A percentile compares a stretch with the other conserved stretches of the same genome.
phyloP scores from a whole-genome alignment of 2,329 filamentous ascomycete species.

The Zasmidium angulare region DNA sequence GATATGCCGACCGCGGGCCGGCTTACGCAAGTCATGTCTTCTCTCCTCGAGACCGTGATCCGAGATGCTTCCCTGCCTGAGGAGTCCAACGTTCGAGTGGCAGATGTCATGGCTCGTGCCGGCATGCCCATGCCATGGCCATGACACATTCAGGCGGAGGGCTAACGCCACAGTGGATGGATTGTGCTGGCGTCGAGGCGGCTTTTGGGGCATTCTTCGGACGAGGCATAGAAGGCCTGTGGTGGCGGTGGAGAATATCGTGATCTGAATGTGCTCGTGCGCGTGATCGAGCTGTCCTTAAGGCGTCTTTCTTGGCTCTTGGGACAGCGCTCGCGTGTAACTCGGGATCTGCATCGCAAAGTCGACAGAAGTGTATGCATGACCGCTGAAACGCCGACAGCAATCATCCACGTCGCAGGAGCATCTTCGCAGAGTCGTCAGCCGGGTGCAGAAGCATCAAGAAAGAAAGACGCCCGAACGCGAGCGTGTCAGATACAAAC shows the following conservation, averaged over 20 bases:
- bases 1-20: not conserved
- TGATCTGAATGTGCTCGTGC: not conserved
- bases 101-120: not conserved
- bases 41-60: not conserved
- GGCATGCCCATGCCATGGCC: not conserved
- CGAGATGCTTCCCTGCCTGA: not conserved
- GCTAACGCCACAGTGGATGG: not conserved
- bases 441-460: not conserved
- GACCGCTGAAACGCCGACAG: not conserved
- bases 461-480: not conserved
- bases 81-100: not conserved
- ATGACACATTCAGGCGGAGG: not conserved
- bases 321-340: not conserved
- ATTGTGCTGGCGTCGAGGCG: not conserved
- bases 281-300: not conserved
- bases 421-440: not conserved
- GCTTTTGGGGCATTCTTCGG: not conserved
- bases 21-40: not conserved
- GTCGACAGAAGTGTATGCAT: not conserved
- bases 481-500: slow-evolving; percentile 1
- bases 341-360: not conserved
- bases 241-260: not conserved
- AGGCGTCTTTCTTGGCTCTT: not conserved
- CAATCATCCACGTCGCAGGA: not conserved
- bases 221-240: not conserved